A percentile compares a stretch with the other conserved stretches of the same genome.
phyloP scores from a whole-genome alignment of 2,329 filamentous ascomycete species.

The Microascus cirrosus region DNA sequence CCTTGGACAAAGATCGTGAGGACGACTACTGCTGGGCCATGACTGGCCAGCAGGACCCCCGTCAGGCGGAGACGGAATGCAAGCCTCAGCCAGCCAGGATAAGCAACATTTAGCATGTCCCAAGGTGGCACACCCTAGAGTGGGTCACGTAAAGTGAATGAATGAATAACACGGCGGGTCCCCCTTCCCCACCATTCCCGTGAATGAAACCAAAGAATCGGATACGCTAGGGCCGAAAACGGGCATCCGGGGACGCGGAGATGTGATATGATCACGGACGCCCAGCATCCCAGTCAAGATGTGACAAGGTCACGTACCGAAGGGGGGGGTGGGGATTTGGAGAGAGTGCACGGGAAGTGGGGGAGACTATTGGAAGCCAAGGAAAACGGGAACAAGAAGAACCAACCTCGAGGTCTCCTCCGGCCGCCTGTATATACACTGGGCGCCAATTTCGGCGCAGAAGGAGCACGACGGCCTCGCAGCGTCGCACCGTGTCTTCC shows the following conservation, averaged over 20 bases:
- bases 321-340: no score
- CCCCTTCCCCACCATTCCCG: no score
- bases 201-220: no score
- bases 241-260: no score
- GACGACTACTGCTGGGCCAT: not conserved
- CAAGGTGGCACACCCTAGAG: no score
- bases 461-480: conserved; percentile 9
- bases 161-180: no score
- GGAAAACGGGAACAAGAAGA: not conserved
- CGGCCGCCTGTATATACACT: conserved; percentile 8
- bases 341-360: not conserved
- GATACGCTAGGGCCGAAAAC: no score
- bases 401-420: conserved; percentile 7
- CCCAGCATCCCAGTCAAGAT: no score
- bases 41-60: not conserved
- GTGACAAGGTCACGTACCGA: not conserved
- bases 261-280: no score
- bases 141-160: not conserved
- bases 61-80: no score
- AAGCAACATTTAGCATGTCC: no score
- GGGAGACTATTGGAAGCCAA: not conserved
- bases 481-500: conserved; percentile 11
- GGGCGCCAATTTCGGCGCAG: conserved; percentile 7
- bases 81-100: no score
- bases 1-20: not conserved